Evolutionary conservation across 495 filamentous ascomycete genomes (phyloP).

Genomic region (Tuber magnatum): DNA sequence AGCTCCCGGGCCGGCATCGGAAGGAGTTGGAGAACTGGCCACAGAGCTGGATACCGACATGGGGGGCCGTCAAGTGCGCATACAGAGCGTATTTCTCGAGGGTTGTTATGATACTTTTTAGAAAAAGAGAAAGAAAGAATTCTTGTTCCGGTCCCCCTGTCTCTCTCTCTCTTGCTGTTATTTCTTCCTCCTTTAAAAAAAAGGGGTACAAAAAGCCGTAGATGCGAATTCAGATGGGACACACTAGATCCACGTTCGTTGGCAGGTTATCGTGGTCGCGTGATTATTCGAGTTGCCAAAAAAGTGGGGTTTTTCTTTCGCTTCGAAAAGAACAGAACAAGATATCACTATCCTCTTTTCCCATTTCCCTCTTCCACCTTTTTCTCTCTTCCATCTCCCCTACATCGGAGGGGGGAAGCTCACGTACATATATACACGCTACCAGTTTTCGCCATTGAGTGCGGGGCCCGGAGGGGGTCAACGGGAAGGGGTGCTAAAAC

Average conservation of each 20-base stretch:
- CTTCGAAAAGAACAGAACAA: not conserved
- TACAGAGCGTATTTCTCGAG: not conserved
- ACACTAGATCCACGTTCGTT: not conserved
- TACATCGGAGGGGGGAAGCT: not conserved
- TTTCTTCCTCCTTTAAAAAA: not conserved
- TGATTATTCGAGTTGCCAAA: not conserved
- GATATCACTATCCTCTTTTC: not conserved
- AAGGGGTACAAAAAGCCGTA: not conserved
- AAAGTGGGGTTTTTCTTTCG: not conserved
- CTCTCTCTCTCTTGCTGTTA: not conserved
- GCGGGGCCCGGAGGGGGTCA: not conserved
- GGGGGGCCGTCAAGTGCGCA: not conserved
- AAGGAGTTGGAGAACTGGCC: not conserved
- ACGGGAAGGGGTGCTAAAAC: not conserved
- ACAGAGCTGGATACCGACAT: conserved; percentile 1
- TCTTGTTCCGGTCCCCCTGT: not conserved
- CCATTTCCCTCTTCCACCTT: not conserved
- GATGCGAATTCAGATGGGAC: not conserved
- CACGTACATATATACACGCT: not conserved
- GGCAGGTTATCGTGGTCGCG: not conserved
- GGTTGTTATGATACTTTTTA: not conserved
- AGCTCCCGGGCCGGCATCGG: not conserved
- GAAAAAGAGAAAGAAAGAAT: not conserved
- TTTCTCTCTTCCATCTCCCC: not conserved
- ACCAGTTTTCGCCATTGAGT: not conserved